Evolutionary conservation across 2,329 filamentous ascomycete genomes (phyloP), one percentile per base, ranked within the genome.

Genomic region (Colletotrichum eremochloae): DNA sequence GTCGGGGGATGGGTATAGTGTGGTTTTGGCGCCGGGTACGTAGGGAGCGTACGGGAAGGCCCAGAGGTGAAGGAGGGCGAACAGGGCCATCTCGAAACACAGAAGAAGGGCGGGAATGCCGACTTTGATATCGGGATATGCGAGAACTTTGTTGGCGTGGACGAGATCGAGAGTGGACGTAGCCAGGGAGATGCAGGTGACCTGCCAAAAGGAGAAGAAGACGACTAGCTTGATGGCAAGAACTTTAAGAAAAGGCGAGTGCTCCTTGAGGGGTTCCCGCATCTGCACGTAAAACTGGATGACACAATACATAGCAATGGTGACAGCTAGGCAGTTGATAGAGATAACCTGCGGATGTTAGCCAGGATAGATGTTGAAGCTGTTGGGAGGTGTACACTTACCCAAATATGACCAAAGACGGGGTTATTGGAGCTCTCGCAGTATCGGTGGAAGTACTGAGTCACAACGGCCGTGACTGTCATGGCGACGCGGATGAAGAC

Each of bases 181-280:
- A 73, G 82, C 86, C 46, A 88, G 76, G 6, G 85, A 87, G 73
- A 88, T 87, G 74, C 85, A 81, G 5, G 85, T 83, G 3, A 80
- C 86, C 82, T 97, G 94, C 94, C 94, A 97, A 81, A 97, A 97
- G 46, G 92, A 95, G 76, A 97, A 87, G 85, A 97, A 97, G 78
- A 97, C 94, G 78, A 97, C 94, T 38, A 97, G 87, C 82, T 97
- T 97, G 83, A 97, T 96, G 77, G 94, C 93, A 29, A 94, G 79
- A 36, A 97, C 91, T 81, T 97, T 97, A 75, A 96, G 82, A 75
- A 96, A 92, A 0, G 94, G 93, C 24, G 84, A 86, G 78, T 97
- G 89, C 66, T 91, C 87, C 9, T 87, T 86, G 36, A 97, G 86
- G 71, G 93, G 89, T 1, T 86, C 82, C 74, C 90, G 91, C 57